These are phyloP conservation scores for Heracleum sosnowskyi DNA, from an alignment of 129 eudicot genomes.

Conservation along the genomic window DNA sequence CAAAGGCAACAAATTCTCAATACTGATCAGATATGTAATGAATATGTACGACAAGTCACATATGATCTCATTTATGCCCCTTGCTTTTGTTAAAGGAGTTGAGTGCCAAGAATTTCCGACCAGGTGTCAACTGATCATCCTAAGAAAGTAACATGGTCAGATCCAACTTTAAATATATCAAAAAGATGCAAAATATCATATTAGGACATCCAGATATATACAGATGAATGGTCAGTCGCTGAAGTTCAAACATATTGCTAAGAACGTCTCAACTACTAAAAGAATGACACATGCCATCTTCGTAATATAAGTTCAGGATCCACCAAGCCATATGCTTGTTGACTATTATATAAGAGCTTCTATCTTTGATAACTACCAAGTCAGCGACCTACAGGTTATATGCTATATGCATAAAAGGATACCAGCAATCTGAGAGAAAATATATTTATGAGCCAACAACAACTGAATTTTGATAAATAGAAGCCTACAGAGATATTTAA, in stretches of 20 bases:
- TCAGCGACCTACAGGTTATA: not conserved
- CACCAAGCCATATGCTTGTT: not conserved
- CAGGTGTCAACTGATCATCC: constrained; percentile 63
- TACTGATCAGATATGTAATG: not conserved
- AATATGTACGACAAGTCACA: not conserved
- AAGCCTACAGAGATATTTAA: not conserved
- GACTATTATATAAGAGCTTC: not conserved
- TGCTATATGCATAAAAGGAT: not conserved
- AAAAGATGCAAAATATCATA: not conserved
- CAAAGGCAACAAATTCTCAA: not conserved
- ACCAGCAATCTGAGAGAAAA: not conserved
- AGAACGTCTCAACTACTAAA: not conserved
- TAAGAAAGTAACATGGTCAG: constrained; percentile 17
- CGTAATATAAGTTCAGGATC: not conserved
- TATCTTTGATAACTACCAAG: not conserved
- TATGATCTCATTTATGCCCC: constrained; percentile 46
- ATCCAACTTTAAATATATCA: not conserved
- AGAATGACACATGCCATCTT: not conserved
- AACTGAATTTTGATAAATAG: not conserved
- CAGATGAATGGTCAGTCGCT: not conserved
- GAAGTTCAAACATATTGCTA: not conserved
- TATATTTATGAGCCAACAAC: not conserved
- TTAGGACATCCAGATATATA: not conserved
- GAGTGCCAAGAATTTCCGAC: constrained; percentile 57
- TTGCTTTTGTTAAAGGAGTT: constrained; percentile 66